A percentile compares a stretch with the other conserved stretches of the same genome.
Evolutionary conservation across 2,329 filamentous ascomycete genomes (phyloP).

Genomic region (Colletotrichum truncatum): DNA sequence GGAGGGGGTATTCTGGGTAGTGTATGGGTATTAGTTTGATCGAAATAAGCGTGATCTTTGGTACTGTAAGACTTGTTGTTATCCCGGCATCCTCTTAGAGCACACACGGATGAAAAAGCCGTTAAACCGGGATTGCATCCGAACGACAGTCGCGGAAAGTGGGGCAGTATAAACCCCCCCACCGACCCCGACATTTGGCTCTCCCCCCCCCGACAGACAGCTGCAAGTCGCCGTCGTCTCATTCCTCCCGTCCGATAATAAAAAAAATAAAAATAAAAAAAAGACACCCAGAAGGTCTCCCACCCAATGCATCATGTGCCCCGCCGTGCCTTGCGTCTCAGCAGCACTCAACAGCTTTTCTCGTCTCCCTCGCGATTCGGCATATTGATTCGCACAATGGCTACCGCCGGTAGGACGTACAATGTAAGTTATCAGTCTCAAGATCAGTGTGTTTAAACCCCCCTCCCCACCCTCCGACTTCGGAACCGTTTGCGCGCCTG

Average conservation of each 20-base stretch:
- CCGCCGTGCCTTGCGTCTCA: conserved; percentile 21
- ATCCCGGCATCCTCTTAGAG: no score
- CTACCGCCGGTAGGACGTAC: conserved; percentile 23
- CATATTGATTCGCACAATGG: conserved; percentile 18
- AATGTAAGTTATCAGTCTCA: conserved; percentile 20
- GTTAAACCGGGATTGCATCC: no score
- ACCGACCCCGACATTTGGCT: not conserved
- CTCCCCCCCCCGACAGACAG: not conserved
- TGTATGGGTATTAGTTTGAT: no score
- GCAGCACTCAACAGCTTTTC: not conserved
- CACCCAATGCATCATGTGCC: conserved; percentile 30
- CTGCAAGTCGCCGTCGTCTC: not conserved
- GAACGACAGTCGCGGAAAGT: conserved; percentile 2
- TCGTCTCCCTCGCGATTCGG: not conserved
- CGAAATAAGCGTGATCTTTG: no score
- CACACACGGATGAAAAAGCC: no score
- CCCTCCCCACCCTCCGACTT: conserved; percentile 13
- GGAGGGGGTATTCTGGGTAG: no score
- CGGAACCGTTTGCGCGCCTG: not conserved
- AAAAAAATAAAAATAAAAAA: no score
- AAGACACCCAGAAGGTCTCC: no score
- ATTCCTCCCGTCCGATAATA: not conserved
- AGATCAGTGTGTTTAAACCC: no score
- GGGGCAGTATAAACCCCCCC: conserved; percentile 5
- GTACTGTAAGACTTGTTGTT: no score